Evolutionary conservation across 2,329 filamentous ascomycete genomes (phyloP).

Genomic region (Lecanicillium sp.): DNA sequence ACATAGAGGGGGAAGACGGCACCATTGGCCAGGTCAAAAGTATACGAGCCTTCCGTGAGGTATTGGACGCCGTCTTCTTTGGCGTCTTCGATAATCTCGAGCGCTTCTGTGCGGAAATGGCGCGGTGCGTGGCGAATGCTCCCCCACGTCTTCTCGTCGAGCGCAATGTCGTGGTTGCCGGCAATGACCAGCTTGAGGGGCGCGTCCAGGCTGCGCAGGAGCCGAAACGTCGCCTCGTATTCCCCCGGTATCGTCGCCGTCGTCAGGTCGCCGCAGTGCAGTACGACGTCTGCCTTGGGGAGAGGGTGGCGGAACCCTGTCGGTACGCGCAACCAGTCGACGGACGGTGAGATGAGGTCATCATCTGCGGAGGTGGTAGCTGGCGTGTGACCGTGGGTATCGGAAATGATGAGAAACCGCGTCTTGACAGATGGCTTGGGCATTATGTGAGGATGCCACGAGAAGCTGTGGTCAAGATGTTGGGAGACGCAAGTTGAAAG

Average conservation of each 20-base stretch:
- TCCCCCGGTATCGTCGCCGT: constrained; percentile 31
- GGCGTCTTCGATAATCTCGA: constrained; percentile 29
- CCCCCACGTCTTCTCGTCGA: constrained; percentile 22
- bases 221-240: constrained; percentile 29
- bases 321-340: constrained; percentile 5
- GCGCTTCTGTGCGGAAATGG: constrained; percentile 23
- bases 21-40: constrained; percentile 41
- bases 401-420: constrained; percentile 30
- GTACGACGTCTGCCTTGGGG: constrained; percentile 35
- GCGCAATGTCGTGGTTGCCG: constrained; percentile 45
- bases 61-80: constrained; percentile 33
- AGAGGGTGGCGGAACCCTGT: constrained; percentile 23
- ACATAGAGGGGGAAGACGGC: constrained; percentile 41
- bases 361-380: constrained; percentile 13
- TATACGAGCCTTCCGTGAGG: constrained; percentile 39
- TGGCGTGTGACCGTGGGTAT: constrained; percentile 24
- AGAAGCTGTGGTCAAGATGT: no score
- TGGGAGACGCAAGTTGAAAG: no score
- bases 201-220: constrained; percentile 34
- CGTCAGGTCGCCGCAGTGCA: constrained; percentile 48
- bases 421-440: constrained; percentile 20
- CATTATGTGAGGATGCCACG: no score
- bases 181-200: constrained; percentile 47
- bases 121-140: neutral
- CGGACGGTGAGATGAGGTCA: constrained; percentile 14